Conservation (phyloP, 768 basidiomycete genomes). For the Tricholoma saponaceum region DNA sequence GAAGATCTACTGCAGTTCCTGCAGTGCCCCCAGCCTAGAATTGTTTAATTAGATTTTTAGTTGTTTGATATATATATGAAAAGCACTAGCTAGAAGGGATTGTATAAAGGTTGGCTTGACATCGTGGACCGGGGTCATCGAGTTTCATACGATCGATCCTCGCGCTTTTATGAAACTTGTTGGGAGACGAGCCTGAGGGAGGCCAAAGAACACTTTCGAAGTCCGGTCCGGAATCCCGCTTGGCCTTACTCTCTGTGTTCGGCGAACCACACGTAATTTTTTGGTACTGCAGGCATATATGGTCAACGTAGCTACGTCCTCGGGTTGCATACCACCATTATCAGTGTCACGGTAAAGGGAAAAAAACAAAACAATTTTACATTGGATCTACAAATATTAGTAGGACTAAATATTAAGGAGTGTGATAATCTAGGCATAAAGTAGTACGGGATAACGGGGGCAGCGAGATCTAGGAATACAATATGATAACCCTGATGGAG, state of each 20-base stretch:
- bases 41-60: slow-evolving; percentile 1
- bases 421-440: neutral
- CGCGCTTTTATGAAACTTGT: neutral
- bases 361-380: too few species aligned
- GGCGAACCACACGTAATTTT: too few species aligned
- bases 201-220: neutral
- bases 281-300: too few species aligned
- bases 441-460: neutral
- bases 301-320: too few species aligned
- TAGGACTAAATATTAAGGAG: too few species aligned
- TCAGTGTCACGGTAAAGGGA: neutral
- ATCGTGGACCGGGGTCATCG: slow-evolving; percentile 2
- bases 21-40: slow-evolving; percentile 61
- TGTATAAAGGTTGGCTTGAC: slow-evolving; percentile 26
- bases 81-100: slow-evolving; percentile 23
- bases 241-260: too few species aligned
- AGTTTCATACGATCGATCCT: neutral
- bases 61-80: neutral
- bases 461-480: neutral
- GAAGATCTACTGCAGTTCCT: slow-evolving; percentile 88
- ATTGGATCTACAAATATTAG: neutral
- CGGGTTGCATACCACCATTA: too few species aligned
- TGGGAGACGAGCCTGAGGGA: neutral
- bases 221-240: neutral
- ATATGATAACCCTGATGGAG: neutral